Evolutionary conservation across 805 yeast species (phyloP), one percentile per base, ranked within the genome.

Genomic region (Kodamaea leandrae): DNA sequence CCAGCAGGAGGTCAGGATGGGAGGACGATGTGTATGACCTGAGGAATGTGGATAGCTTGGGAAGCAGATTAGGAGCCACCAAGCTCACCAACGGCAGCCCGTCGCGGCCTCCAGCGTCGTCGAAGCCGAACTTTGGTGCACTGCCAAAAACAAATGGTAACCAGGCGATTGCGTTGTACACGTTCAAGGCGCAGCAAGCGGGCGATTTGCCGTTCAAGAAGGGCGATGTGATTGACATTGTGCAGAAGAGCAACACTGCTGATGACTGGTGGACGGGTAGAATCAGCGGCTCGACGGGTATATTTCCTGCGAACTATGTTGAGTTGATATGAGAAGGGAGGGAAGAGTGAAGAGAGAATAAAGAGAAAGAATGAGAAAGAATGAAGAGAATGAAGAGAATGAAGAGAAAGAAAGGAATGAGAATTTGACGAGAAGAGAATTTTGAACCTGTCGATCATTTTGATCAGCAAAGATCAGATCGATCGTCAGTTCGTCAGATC

Each of bases 221-320:
- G 70, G 99, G 99, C 41, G 99, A 93, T 61, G 84, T 86, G 12
- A 86, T 93, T 51, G 83, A 87, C 32, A 85, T 93, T 50, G 68
- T 86, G 42, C 87, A 89, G 62, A 87, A 86, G 63, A 81, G 93
- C 7, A 90, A 85, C 6, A 83, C 96, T 10, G 78, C 81, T 37
- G 96, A 93, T 60, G 98, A 93, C 61, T 93, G 99, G 99, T 93
- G 99, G 99, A 88, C 96, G 0, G 99, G 99, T 19, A 80, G 85
- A 58, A 69, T 80, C 41, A 86, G 85, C 51, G 91, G 95, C 9
- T 66, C 66, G 46, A 87, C 86, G 53, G 99, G 99, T 32, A 90
- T 90, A 16, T 91, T 91, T 76, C 99, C 99, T 7, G 99, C 99
- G 2, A 91, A 91, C 61, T 91, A 91, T 58, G 97, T 91, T 32